Conservation (phyloP, 2,329 filamentous ascomycete species). For the Claviceps sp. region DNA sequence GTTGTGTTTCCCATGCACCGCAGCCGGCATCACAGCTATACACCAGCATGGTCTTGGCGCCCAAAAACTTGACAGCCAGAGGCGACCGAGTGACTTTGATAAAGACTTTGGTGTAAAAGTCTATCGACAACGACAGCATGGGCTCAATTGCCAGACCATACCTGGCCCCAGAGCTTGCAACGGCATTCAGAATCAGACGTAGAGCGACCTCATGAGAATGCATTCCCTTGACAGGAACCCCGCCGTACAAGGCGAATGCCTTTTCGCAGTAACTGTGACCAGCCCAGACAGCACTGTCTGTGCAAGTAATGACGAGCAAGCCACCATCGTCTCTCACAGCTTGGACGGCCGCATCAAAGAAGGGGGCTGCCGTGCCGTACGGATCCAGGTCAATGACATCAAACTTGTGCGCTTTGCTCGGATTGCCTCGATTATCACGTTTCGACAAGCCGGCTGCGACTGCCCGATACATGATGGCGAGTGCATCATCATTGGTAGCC, state of each 20-base stretch:
- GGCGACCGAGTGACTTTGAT: constrained; percentile 69
- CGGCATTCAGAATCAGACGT: constrained; percentile 69
- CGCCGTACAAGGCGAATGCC: constrained; percentile 85
- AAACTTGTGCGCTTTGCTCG: constrained; percentile 43
- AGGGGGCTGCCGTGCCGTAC: constrained; percentile 85
- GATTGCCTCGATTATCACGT: constrained; percentile 24
- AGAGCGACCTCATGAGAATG: constrained; percentile 84
- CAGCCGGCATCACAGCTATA: constrained; percentile 88
- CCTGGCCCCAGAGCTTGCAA: constrained; percentile 66
- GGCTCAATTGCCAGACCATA: constrained; percentile 87
- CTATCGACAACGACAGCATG: constrained; percentile 81
- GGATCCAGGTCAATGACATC: constrained; percentile 95
- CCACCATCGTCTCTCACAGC: constrained; percentile 73
- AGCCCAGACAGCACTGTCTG: constrained; percentile 88
- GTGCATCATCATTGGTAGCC: constrained; percentile 67
- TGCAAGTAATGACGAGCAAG: constrained; percentile 88
- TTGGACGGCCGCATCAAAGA: constrained; percentile 83
- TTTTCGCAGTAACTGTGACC: constrained; percentile 93
- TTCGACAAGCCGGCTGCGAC: constrained; percentile 40
- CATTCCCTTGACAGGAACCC: constrained; percentile 69
- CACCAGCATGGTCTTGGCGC: constrained; percentile 82
- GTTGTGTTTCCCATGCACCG: constrained; percentile 79
- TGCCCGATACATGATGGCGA: constrained; percentile 77
- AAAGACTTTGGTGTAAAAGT: constrained; percentile 88
- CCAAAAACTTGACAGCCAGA: constrained; percentile 76